phyloP scores from a whole-genome alignment of 352 stramenopile genomes.

The Globisporangium nagaii region DNA sequence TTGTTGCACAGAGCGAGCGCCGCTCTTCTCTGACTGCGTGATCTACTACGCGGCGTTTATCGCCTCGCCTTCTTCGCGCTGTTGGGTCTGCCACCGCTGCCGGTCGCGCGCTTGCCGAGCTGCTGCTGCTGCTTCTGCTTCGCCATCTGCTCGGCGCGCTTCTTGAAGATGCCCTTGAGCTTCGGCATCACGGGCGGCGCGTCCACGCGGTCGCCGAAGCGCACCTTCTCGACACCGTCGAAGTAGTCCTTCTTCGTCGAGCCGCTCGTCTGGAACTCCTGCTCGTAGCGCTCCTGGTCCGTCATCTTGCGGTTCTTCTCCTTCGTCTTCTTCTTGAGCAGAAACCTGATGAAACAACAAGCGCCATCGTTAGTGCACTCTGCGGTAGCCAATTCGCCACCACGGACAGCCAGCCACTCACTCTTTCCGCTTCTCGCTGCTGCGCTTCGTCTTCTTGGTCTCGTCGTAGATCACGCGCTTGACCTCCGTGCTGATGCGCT shows the following conservation, averaged over 20 bases:
- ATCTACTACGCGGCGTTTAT: too few relatives aligned
- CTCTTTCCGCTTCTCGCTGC: slow-evolving; percentile 71
- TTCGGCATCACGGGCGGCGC: slow-evolving; percentile 79
- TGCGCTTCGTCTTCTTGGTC: slow-evolving; percentile 65
- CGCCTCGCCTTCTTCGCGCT: neutral
- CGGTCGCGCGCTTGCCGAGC: neutral
- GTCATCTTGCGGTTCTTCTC: slow-evolving; percentile 65
- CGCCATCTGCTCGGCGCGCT: slow-evolving; percentile 48
- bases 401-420: slow-evolving; percentile 16
- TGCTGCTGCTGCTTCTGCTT: slow-evolving; percentile 19
- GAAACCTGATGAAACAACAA: too few relatives aligned
- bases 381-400: too few relatives aligned
- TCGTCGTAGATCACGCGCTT: slow-evolving; percentile 84
- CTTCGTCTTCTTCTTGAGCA: slow-evolving; percentile 80
- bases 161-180: slow-evolving; percentile 77
- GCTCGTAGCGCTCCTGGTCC: slow-evolving; percentile 75
- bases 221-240: slow-evolving; percentile 46
- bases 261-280: slow-evolving; percentile 65
- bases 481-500: slow-evolving; percentile 78
- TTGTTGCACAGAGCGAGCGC: too few relatives aligned
- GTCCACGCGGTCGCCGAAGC: slow-evolving; percentile 75
- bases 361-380: too few relatives aligned
- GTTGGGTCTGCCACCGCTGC: neutral
- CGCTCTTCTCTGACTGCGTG: too few relatives aligned
- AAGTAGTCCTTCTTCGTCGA: slow-evolving; percentile 73